These are phyloP conservation scores for Spatholobus suberectus DNA, from an alignment of 306 rosid species.

Conservation along the genomic window DNA sequence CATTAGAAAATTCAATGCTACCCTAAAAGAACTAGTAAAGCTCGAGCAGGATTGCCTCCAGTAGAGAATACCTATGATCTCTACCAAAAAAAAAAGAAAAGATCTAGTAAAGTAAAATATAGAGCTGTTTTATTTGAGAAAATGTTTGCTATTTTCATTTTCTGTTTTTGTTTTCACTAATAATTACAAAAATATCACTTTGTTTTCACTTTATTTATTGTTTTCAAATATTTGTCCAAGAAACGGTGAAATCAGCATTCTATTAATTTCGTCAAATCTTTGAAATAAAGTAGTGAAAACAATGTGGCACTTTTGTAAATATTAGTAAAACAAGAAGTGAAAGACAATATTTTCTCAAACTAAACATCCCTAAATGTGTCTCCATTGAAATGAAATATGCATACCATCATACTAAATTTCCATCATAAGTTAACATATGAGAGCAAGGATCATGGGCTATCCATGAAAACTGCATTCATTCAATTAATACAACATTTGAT, in stretches of 20 bases:
- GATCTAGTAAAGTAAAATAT: neutral
- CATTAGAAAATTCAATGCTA: neutral
- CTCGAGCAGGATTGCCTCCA: too few species aligned
- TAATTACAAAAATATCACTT: neutral
- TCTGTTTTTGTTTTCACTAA: neutral
- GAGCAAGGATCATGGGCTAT: constrained; percentile 6
- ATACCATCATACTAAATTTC: neutral
- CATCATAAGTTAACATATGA: neutral
- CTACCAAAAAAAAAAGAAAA: too few species aligned
- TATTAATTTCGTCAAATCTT: too few species aligned
- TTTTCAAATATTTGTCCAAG: neutral
- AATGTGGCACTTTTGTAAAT: neutral
- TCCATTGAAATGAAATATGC: neutral
- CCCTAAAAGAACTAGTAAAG: neutral
- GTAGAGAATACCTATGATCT: too few species aligned
- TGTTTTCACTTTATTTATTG: neutral
- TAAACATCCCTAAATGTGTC: neutral
- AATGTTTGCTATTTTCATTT: neutral
- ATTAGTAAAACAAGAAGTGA: neutral
- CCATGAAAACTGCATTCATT: neutral
- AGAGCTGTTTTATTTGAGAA: neutral
- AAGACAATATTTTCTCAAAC: neutral
- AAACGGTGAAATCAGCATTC: neutral
- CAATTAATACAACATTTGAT: neutral
- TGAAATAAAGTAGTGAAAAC: neutral